Evolutionary conservation across 805 yeast species (phyloP), one percentile per base, ranked within the genome.

Genomic region (Ogataea nakhonphanomensis): DNA sequence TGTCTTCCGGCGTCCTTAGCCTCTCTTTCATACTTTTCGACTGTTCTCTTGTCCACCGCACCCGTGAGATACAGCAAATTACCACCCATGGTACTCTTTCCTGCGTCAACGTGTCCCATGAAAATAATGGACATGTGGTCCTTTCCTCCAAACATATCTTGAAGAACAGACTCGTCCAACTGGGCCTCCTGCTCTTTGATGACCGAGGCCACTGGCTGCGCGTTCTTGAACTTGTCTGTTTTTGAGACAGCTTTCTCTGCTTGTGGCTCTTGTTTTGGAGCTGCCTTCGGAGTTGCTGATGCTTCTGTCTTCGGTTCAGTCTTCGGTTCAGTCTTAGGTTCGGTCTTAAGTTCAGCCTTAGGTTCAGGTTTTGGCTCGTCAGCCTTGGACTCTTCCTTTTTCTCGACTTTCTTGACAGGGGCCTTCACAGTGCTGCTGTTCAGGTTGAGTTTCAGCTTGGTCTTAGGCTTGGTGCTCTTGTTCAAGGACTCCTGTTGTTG

Each of bases 81-180:
- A 70, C 99, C 99, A 64, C 99, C 99, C 96, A 93, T 91, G 45
- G 99, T 93, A 37, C 96, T 88, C 68, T 93, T 93, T 64, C 99
- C 99, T 25, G 99, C 99, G 75, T 93, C 99, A 53, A 93, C 99
- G 62, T 93, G 99, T 55, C 99, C 99, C 98, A 93, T 93, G 69
- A 93, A 93, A 54, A 93, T 88, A 54, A 93, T 84, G 13, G 97
- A 90, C 62, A 93, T 78, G 69, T 93, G 99, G 64, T 91, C 99
- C 66, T 93, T 93, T 58, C 95, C 95, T 50, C 96, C 97, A 59
- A 87, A 93, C 85, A 93, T 69, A 57, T 95, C 99, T 43, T 78
- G 81, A 49, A 93, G 88, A 49, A 90, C 78, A 54, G 83, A 93
- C 58, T 85, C 85, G 62, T 91, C 96, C 42, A 90, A 73, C 56